Percentiles rank a stretch among this genome's conserved stretches.
phyloP scores from a whole-genome alignment of 257 asterid species.

The Jaltomata sinuosa region DNA sequence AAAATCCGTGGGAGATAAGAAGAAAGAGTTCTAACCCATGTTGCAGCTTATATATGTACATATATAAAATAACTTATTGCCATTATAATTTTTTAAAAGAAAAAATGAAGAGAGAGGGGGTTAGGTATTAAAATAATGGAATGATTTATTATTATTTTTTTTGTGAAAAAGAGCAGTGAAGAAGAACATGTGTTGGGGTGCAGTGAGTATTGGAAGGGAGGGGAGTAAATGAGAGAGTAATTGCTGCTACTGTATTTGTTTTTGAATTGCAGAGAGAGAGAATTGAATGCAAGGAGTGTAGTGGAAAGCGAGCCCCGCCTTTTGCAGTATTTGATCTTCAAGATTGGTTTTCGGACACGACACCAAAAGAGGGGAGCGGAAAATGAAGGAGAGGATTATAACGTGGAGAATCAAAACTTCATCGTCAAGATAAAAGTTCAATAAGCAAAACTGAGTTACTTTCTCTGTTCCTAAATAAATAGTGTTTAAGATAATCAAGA shows the following conservation, averaged over 20 bases:
- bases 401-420: no score
- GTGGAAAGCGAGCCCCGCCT: slow-evolving; percentile 35
- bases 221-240: slow-evolving; percentile 19
- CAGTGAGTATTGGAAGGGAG: background rate
- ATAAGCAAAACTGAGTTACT: no score
- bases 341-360: slow-evolving; percentile 7
- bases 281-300: slow-evolving; percentile 29
- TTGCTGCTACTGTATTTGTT: background rate
- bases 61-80: background rate
- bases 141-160: background rate
- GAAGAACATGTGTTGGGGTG: slow-evolving; percentile 19
- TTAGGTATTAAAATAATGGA: background rate
- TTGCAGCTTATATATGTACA: background rate
- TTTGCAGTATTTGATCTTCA: slow-evolving; percentile 1
- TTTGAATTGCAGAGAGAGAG: slow-evolving; percentile 7
- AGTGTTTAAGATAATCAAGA: no score
- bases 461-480: no score
- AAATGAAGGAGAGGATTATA: no score
- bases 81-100: no score
- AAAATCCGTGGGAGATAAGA: slow-evolving; percentile 29
- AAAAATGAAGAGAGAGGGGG: no score
- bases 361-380: no score
- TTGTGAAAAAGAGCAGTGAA: slow-evolving; percentile 12
- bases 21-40: slow-evolving; percentile 21
- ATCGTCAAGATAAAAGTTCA: no score